A percentile compares a stretch with the other conserved stretches of the same genome.
phyloP scores from a whole-genome alignment of 805 yeast species.

The Suhomyces vadensis region DNA sequence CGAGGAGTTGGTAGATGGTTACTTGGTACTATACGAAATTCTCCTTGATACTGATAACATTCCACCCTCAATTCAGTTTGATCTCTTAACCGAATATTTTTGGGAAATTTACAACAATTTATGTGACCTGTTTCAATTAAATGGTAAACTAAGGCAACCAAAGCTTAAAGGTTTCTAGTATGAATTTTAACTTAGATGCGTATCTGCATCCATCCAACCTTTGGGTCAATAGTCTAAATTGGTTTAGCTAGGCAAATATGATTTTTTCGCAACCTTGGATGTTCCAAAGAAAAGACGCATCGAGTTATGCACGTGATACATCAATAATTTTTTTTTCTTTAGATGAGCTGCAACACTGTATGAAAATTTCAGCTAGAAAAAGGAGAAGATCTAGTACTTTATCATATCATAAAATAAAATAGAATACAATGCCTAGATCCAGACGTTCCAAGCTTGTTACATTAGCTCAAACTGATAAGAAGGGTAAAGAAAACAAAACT shows the following conservation, averaged over 20 bases:
- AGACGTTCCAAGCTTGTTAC: conserved; percentile 95
- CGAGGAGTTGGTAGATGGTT: conserved; percentile 14
- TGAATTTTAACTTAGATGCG: too few species aligned
- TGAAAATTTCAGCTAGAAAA: conserved; percentile 6
- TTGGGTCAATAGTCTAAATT: too few species aligned
- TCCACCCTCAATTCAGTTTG: conserved; percentile 18
- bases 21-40: conserved; percentile 15
- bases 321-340: conserved; percentile 13
- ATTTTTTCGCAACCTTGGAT: too few species aligned
- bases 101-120: conserved; percentile 4
- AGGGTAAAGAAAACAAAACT: conserved; percentile 90
- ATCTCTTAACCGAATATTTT: conserved; percentile 15
- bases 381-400: neutral
- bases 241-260: too few species aligned
- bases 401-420: neutral
- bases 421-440: conserved; percentile 82
- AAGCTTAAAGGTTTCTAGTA: too few species aligned
- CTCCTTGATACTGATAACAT: conserved; percentile 15
- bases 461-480: conserved; percentile 93
- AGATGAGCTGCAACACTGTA: conserved; percentile 25
- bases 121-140: neutral
- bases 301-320: conserved; percentile 11
- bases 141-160: neutral
- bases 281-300: too few species aligned
- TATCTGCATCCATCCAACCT: too few species aligned